phyloP scores from a whole-genome alignment of 2,329 filamentous ascomycete genomes.

The Pseudogymnoascus sp. region DNA sequence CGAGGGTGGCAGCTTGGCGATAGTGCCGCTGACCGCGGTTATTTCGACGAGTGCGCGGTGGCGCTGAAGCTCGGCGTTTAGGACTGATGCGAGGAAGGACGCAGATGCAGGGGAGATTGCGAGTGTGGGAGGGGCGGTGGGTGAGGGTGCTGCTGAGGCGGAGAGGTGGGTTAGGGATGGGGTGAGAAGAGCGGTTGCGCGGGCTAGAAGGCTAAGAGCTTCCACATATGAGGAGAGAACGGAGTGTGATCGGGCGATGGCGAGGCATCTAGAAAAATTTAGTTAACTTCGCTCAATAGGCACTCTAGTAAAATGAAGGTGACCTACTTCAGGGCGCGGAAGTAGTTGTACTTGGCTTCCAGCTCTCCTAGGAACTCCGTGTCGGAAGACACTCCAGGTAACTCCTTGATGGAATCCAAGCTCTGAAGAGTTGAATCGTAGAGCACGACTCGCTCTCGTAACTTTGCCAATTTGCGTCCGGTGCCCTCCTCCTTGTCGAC shows the following conservation, averaged over 20 bases:
- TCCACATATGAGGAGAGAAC: conserved; percentile 66
- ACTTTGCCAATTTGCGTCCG: conserved; percentile 66
- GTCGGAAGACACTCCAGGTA: conserved; percentile 85
- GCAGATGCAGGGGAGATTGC: conserved; percentile 55
- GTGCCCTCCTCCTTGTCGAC: conserved; percentile 54
- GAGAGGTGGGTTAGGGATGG: conserved; percentile 42
- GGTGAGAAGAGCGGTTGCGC: conserved; percentile 57
- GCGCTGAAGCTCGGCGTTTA: conserved; percentile 68
- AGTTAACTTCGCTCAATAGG: conserved; percentile 8
- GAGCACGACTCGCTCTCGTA: conserved; percentile 80
- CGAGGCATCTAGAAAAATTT: conserved; percentile 55
- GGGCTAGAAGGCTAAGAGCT: conserved; percentile 75
- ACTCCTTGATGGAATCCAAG: conserved; percentile 78
- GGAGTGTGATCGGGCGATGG: conserved; percentile 77
- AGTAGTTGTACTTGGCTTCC: conserved; percentile 73
- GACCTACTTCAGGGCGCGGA: conserved; percentile 74
- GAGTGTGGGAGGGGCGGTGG: conserved; percentile 53
- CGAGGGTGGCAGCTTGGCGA: conserved; percentile 36
- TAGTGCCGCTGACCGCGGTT: conserved; percentile 46
- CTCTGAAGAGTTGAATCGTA: conserved; percentile 90
- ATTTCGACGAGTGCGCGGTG: conserved; percentile 82
- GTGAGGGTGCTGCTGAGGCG: conserved; percentile 30
- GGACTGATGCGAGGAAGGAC: conserved; percentile 50
- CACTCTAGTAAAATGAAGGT: not conserved
- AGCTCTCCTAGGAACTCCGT: conserved; percentile 67